These are phyloP conservation scores for Nasturtium officinale DNA, from an alignment of 345 rosid species.

Conservation along the genomic window DNA sequence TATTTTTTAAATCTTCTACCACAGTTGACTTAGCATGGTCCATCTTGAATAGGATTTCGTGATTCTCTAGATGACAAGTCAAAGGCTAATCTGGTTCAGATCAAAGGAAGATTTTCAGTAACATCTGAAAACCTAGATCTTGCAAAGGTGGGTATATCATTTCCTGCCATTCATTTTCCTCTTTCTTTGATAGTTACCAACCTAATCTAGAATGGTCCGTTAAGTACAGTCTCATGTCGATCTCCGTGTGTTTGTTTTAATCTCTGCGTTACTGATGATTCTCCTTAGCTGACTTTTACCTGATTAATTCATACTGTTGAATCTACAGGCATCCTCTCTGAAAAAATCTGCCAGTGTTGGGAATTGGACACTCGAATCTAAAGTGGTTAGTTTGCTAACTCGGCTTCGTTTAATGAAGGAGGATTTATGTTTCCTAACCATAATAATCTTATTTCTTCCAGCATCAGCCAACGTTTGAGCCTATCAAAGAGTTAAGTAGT, in stretches of 20 bases:
- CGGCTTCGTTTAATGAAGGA: neutral
- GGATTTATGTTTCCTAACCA: constrained; percentile 5
- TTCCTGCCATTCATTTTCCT: constrained; percentile 17
- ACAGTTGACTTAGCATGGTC: constrained; percentile 1
- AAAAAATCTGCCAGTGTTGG: constrained; percentile 96
- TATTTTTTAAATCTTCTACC: constrained; percentile 11
- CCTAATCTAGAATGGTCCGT: constrained; percentile 59
- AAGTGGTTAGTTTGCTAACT: constrained; percentile 56
- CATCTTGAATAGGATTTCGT: constrained; percentile 63
- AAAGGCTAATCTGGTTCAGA: constrained; percentile 88
- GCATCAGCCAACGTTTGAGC: constrained; percentile 55
- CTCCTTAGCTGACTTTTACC: constrained; percentile 22
- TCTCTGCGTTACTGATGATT: constrained; percentile 28
- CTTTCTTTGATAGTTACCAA: constrained; percentile 25
- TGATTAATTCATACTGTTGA: constrained; percentile 31
- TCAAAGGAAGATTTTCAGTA: constrained; percentile 96
- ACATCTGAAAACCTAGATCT: constrained; percentile 97
- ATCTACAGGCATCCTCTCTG: constrained; percentile 73
- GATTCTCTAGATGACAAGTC: constrained; percentile 92
- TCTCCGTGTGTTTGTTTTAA: constrained; percentile 54
- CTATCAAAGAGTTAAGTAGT: constrained; percentile 55
- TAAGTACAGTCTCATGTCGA: constrained; percentile 55
- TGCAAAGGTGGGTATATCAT: constrained; percentile 63
- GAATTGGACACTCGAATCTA: constrained; percentile 75
- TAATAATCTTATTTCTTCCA: neutral